A percentile compares a stretch with the other conserved stretches of the same genome.
phyloP scores from a whole-genome alignment of 306 rosid species.

The Castanea sativa region DNA sequence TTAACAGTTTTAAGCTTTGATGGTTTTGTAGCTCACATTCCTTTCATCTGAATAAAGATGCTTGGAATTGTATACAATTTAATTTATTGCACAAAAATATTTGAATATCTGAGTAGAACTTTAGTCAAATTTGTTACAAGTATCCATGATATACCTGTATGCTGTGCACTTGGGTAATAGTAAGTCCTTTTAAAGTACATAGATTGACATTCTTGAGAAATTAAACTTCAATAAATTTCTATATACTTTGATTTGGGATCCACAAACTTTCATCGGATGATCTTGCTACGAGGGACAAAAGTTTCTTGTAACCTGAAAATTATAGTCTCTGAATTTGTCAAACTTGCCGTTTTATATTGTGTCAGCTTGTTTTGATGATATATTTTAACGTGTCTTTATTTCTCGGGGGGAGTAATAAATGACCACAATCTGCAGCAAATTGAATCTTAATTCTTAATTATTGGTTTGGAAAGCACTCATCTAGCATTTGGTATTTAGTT shows the following conservation, averaged over 20 bases:
- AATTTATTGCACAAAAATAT: neutral
- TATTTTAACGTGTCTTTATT: neutral
- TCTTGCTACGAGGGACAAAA: neutral
- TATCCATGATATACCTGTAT: neutral
- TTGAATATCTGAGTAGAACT: neutral
- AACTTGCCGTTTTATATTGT: neutral
- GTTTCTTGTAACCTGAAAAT: neutral
- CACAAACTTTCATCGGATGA: neutral
- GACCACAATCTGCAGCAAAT: neutral
- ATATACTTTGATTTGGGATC: neutral
- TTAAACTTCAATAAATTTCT: neutral
- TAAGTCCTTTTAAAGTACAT: neutral
- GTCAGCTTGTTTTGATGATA: neutral
- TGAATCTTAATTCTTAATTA: neutral
- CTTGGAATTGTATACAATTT: neutral
- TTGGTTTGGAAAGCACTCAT: no score
- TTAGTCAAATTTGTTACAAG: neutral
- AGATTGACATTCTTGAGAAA: neutral
- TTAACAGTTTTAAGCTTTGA: slow-evolving; percentile 7
- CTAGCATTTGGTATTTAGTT: no score
- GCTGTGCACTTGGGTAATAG: neutral
- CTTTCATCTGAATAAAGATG: slow-evolving; percentile 4
- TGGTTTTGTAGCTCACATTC: neutral
- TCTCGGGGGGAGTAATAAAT: neutral
- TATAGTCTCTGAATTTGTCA: neutral